Conservation (phyloP, 2,329 filamentous ascomycete genomes). For the Domatiomyces catenatus region DNA sequence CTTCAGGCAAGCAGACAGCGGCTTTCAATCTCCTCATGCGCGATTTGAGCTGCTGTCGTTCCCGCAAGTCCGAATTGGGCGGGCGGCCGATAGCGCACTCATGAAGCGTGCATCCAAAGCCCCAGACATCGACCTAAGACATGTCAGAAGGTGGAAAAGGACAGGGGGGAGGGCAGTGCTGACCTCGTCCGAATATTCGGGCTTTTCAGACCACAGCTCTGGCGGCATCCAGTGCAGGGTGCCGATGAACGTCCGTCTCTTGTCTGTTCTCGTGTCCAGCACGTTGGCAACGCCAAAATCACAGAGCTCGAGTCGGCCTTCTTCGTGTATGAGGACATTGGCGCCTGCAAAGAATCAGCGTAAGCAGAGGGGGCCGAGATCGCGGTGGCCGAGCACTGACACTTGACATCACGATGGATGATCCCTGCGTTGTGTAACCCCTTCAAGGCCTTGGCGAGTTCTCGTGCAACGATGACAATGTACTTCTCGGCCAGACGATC, state of each 20-base stretch:
- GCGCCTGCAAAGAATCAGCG: slow-evolving; percentile 28
- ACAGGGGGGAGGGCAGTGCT: slow-evolving; percentile 7
- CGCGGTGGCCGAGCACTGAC: slow-evolving; percentile 21
- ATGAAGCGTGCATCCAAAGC: slow-evolving; percentile 35
- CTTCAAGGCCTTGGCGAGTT: slow-evolving; percentile 45
- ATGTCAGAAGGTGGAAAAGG: slow-evolving; percentile 3
- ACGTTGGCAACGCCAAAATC: slow-evolving; percentile 53
- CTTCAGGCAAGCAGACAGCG: slow-evolving; percentile 28
- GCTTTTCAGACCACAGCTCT: slow-evolving; percentile 36
- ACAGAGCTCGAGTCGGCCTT: slow-evolving; percentile 47
- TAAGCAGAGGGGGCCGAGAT: background rate
- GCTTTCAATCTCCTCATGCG: slow-evolving; percentile 32
- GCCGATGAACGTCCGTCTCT: slow-evolving; percentile 49
- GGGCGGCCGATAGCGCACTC: slow-evolving; percentile 36
- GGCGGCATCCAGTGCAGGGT: slow-evolving; percentile 54
- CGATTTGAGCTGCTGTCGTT: slow-evolving; percentile 19
- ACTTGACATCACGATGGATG: slow-evolving; percentile 51
- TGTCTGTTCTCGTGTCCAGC: slow-evolving; percentile 43
- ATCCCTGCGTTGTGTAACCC: slow-evolving; percentile 51
- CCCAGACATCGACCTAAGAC: slow-evolving; percentile 34
- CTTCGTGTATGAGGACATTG: slow-evolving; percentile 49
- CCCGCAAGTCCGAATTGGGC: slow-evolving; percentile 32
- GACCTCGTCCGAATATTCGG: slow-evolving; percentile 34
- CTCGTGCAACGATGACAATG: slow-evolving; percentile 48
- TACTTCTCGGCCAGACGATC: slow-evolving; percentile 43